Base-by-base conservation (phyloP, 2,329 filamentous ascomycete genomes). In the Talaromyces funiculosus region DNA sequence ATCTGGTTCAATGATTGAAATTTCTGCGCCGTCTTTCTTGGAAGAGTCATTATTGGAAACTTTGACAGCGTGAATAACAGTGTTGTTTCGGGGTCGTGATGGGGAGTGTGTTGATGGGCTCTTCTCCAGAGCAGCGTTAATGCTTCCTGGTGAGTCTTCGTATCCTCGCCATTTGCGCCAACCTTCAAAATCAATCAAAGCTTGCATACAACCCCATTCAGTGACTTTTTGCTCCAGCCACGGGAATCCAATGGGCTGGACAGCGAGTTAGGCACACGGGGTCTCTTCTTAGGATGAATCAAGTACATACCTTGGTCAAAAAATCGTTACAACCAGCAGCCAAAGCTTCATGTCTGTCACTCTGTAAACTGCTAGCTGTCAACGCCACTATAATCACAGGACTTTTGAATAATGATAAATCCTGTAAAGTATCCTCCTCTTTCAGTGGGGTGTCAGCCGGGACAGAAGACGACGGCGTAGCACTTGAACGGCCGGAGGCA, bases 201-300 rank as follows among this genome's bases (percentile, higher is more conserved):
- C 94, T 79, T 97, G 94, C 94, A 99, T 99, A 79, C 94, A 97
- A 60, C 94, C 94, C 94, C 94, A 99, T 81, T 99, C 94, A 78
- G 95, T 97, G 67, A 97, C 92, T 75, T 99, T 99, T 61, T 93
- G 86, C 74, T 97, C 91, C 26, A 99, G 84, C 92, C 93, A 99
- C 62, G 95, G 89, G 71, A 97, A 97, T 73, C 96, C 96, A 67
- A 99, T 93, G 20, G 94, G 94, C 90, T 96, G n/a, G n/a, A 71
- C 45, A 37, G 18, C 57, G 37, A 31, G 24, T 43, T 61, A 47
- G 56, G 62, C 65, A 58, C 31, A 10, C 29, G 29, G 20, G 40
- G 24, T n/a, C 12, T 20, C 24, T n/a, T 24, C 8, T 10, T 10
- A 9, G 7, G 3, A 37, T 49, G 40, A 18, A 26, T n/a, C 5